Base-by-base conservation (phyloP, 164 flowering plant genomes). In the Tetrastigma voinierianum region DNA sequence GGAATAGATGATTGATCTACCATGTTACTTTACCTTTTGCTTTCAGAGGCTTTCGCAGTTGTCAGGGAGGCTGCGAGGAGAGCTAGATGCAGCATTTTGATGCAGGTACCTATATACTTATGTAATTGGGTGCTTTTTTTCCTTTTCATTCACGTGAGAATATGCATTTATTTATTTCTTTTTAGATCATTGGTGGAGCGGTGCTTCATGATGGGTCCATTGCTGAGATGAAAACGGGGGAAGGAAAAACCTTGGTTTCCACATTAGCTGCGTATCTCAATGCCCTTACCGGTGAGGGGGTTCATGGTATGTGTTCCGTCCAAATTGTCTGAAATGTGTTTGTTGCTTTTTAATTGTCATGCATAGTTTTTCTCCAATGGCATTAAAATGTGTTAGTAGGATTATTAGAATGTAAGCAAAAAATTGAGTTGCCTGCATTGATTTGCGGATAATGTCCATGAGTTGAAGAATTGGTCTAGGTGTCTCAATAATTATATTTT, bases 141-240 rank as follows among this genome's bases (percentile, higher is more conserved):
- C 40, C n/a, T n/a, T n/a, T n/a, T n/a, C 6, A 32, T 32, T 32
- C 8, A 32, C 40, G 3, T 32, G 5, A 0, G 40, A 32, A 32
- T 4, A 32, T 32, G 40, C 40, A 32, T 3, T n/a, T n/a, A 32
- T 3, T 32, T 32, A 4, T 32, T 32, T 32, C 6, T 32, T 32
- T 32, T 13, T 67, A 95, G 99, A 86, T 96, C 67, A 86, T 96
- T 72, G 99, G 99, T 60, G 99, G 99, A 61, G 97, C 98, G 0
- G 98, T 96, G 67, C 96, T 93, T 68, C 97, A 96, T 77, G 98
- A 96, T 75, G 99, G 99, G 24, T 86, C 90, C 45, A 93, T 96
- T 78, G 98, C n/a, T n/a, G 98, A 96, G 84, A 96, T 96, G 99
- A 96, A 96, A 86, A 96, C 99, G 2, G 99, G 99, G 1, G 98